Evolutionary conservation across 2,329 filamentous ascomycete genomes (phyloP), one percentile per base, ranked within the genome.

Genomic region (Aspergillus japonicus): DNA sequence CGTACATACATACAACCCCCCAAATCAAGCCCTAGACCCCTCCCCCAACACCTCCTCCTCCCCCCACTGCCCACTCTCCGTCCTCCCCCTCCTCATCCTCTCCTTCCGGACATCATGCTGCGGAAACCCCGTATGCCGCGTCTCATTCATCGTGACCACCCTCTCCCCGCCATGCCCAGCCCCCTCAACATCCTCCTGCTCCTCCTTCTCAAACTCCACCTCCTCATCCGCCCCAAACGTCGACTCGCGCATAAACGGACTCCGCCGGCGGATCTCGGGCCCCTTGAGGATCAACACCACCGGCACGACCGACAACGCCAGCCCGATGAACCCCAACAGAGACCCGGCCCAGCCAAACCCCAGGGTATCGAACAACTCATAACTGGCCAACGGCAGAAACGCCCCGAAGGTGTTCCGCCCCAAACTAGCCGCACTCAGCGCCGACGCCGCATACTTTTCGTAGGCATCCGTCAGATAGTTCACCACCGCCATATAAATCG

Each of bases 401-500:
- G 78, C 79, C 6, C 77, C 80, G n/a, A 82, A 75, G 0, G 72
- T 59, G 57, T 80, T 81, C 6, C 80, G 70, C 0, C 80, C 72
- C 4, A 82, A 68, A 0, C 78, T 79, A 2, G 79, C 80, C 0
- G 79, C 80, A 0, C 78, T 77, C 0, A 81, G 69, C 0, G 80
- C 78, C 0, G 77, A 80, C 0, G 79, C 79, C 4, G 80, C 80
- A 56, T 80, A 81, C 42, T 78, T 74, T 33, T 80, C 78, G 58
- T 82, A 82, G 0, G 80, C 76, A 60, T 82, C 80, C 1, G 75
- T 77, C 24, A 80, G 68, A 53, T 81, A 81, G 67, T 83, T 83
- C 4, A 81, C 75, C 2, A 78, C 81, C 12, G 78, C 79, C 64
- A 83, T 75, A 58, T 78, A 76, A 11, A 80, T 81, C 14, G 72